Conservation (phyloP, 2,329 filamentous ascomycete species). For the Aotearoamyces nothofagi region DNA sequence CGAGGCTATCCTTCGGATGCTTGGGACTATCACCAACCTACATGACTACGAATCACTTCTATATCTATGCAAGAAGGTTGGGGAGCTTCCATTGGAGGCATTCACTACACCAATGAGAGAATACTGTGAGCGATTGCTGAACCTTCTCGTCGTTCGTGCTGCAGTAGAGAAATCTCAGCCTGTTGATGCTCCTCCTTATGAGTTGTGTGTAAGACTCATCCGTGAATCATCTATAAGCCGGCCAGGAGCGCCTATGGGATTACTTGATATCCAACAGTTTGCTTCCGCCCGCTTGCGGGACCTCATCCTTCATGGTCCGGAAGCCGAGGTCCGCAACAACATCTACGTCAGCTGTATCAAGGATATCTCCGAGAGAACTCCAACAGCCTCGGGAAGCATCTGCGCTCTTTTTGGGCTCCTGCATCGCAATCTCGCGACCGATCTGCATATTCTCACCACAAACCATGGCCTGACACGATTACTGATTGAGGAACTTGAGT, state of each 20-base stretch:
- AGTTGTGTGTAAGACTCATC: slow-evolving; percentile 50
- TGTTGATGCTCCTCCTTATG: slow-evolving; percentile 31
- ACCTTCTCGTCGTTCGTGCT: slow-evolving; percentile 29
- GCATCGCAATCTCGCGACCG: slow-evolving; percentile 28
- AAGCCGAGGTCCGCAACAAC: slow-evolving; percentile 36
- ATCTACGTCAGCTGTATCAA: slow-evolving; percentile 53
- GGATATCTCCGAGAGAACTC: slow-evolving; percentile 48
- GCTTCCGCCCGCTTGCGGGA: slow-evolving; percentile 44
- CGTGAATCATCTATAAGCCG: slow-evolving; percentile 50
- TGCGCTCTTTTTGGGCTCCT: slow-evolving; percentile 42
- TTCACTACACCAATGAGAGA: slow-evolving; percentile 48
- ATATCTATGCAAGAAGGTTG: slow-evolving; percentile 58
- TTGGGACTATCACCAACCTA: slow-evolving; percentile 30
- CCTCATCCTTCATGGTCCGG: slow-evolving; percentile 41
- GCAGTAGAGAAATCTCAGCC: slow-evolving; percentile 20
- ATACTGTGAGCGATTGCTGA: slow-evolving; percentile 43
- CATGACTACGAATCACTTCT: slow-evolving; percentile 34
- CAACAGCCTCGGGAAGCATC: slow-evolving; percentile 57
- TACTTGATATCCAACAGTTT: slow-evolving; percentile 47
- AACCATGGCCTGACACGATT: slow-evolving; percentile 47
- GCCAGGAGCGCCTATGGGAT: slow-evolving; percentile 36
- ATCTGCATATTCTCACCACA: slow-evolving; percentile 40
- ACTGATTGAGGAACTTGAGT: slow-evolving; percentile 48
- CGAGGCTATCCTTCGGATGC: slow-evolving; percentile 61
- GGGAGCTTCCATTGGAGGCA: slow-evolving; percentile 42